Percentiles rank a stretch among this genome's conserved stretches.
Evolutionary conservation across 2,329 filamentous ascomycete species (phyloP).

Genomic region (Trichophaea hybrida): DNA sequence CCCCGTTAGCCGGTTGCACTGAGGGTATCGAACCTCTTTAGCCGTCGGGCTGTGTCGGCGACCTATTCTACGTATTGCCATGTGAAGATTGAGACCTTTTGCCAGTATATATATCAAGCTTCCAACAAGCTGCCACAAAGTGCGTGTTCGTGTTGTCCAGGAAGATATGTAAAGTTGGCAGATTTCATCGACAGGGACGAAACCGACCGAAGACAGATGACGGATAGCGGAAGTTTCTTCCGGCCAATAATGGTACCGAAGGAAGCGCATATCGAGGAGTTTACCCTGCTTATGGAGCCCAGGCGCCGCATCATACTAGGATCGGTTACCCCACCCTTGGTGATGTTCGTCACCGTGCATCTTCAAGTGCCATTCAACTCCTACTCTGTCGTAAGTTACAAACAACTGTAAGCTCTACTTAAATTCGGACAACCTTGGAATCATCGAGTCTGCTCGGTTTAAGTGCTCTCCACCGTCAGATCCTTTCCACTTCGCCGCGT

Average conservation of each 20-base stretch:
- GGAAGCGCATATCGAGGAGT: neutral
- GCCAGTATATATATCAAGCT: no score
- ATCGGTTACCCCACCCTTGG: neutral
- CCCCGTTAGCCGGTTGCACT: no score
- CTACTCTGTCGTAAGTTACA: neutral
- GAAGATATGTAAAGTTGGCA: no score
- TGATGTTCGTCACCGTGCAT: neutral
- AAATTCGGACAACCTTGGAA: neutral
- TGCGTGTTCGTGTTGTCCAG: no score
- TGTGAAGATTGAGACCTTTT: no score
- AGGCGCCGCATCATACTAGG: neutral
- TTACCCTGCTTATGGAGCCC: neutral
- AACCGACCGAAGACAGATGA: neutral
- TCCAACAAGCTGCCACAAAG: no score
- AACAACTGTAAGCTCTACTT: neutral
- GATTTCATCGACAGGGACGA: no score
- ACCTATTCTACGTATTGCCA: no score
- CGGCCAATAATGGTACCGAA: neutral
- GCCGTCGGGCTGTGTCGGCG: no score
- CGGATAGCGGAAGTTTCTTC: neutral
- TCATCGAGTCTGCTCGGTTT: neutral
- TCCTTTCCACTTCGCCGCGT: slow-evolving; percentile 1
- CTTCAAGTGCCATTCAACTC: neutral
- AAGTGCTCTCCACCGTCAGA: neutral
- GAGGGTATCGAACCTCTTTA: no score